Evolutionary conservation across 2,329 filamentous ascomycete genomes (phyloP).

Genomic region (Mollisiaceae sp.): DNA sequence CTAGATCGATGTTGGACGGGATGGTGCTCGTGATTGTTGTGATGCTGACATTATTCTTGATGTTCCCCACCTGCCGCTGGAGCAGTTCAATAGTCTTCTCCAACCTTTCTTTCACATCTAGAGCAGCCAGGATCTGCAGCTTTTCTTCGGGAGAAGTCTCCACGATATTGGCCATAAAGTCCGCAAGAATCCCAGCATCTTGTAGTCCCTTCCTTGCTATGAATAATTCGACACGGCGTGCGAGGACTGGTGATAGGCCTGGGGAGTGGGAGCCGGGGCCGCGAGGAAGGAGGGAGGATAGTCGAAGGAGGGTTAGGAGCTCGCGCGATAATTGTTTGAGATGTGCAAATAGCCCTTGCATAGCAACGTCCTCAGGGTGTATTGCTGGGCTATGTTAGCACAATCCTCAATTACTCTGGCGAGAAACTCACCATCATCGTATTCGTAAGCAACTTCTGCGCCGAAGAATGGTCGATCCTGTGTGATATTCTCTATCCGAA

Average conservation of each 20-base stretch:
- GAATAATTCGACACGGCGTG: constrained; percentile 83
- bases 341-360: constrained; percentile 75
- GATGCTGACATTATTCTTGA: constrained; percentile 88
- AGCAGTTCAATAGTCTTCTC: constrained; percentile 84
- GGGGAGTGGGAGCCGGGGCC: constrained; percentile 64
- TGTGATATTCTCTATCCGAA: constrained; percentile 74
- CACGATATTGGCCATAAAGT: constrained; percentile 95
- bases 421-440: constrained; percentile 64
- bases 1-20: constrained; percentile 63
- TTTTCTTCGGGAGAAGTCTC: constrained; percentile 91
- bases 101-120: constrained; percentile 79
- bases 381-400: constrained; percentile 36
- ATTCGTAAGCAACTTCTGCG: constrained; percentile 73
- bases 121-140: constrained; percentile 79
- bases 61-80: constrained; percentile 77
- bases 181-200: constrained; percentile 85
- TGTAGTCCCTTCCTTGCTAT: constrained; percentile 81
- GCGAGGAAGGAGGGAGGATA: constrained; percentile 83
- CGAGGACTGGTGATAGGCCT: constrained; percentile 80
- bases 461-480: constrained; percentile 88
- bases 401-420: neutral
- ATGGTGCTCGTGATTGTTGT: constrained; percentile 75
- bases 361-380: constrained; percentile 61
- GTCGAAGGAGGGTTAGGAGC: constrained; percentile 80
- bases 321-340: constrained; percentile 87